Evolutionary conservation across 768 basidiomycete species (phyloP), one percentile per base, ranked within the genome.

Genomic region (Mycena olivaceomarginata): DNA sequence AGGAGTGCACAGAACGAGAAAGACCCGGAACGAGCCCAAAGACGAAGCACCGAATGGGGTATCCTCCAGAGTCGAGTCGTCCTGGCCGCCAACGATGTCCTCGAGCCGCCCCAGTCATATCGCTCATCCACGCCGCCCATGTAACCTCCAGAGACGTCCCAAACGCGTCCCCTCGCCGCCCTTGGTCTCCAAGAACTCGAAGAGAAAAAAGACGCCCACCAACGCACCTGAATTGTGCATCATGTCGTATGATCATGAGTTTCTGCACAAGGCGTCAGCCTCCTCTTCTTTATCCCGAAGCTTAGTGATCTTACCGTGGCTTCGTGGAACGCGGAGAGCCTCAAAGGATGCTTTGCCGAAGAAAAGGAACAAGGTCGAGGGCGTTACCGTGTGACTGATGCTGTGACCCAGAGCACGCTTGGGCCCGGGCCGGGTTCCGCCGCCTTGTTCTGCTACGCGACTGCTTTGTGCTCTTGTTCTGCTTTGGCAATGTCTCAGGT

Each of bases 231-330:
- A 70, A 67, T 69, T 77, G 72, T 70, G 72, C 67, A 64, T 37
- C 76, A 74, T 74, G 46, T 77, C 76, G 76, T 74, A 63, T 72
- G 67, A 77, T 77, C 76, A 77, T 77, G 63, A 67, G 76, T 69
- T 76, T 66, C 48, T 62, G 39, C 16, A 1, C 41, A 20, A 31
- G 10, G 48, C 18, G 65, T 68, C 45, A 63, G 66, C 56, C 46
- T 64, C n/a, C 25, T 4, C 15, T 18, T 10, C 67, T 53, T 69
- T 65, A 2, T 37, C 40, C 37, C n/a, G 2, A 41, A 13, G 53
- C 3, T 25, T 25, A 25, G 25, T 1, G 25, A 25, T 25, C 48
- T 11, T 53, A 75, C 73, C 73, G 64, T 67, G 51, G 53, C 37
- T 53, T 41, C 3, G 7, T 15, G 66, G 46, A 64, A 59, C n/a